These are phyloP conservation scores for Austroboletus festivus DNA, from an alignment of 768 basidiomycete species.

Conservation along the genomic window DNA sequence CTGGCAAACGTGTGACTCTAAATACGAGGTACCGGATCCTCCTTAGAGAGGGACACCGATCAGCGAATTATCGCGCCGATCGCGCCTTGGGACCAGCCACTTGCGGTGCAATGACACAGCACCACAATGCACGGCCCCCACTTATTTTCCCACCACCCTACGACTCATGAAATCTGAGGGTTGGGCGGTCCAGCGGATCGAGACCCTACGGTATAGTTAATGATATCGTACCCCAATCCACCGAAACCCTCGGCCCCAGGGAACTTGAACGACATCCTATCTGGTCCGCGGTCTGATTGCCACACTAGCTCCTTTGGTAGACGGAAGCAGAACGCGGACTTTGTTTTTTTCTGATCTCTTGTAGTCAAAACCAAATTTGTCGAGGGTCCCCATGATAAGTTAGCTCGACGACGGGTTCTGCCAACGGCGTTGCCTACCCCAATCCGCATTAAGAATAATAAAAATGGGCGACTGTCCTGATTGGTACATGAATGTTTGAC, in stretches of 20 bases:
- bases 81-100: neutral
- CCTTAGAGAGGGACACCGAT: neutral
- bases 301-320: slow-evolving; percentile 24
- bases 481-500: slow-evolving; percentile 16
- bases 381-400: slow-evolving; percentile 11
- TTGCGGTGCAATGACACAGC: too few species aligned
- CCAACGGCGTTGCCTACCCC: neutral
- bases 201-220: slow-evolving; percentile 1
- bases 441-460: slow-evolving; percentile 1
- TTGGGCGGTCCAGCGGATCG: neutral
- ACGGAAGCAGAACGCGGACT: slow-evolving; percentile 8
- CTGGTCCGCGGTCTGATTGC: slow-evolving; percentile 18
- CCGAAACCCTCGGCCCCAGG: slow-evolving; percentile 29
- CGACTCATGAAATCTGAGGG: too few species aligned
- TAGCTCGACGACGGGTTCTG: slow-evolving; percentile 4
- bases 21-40: neutral
- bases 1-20: too few species aligned
- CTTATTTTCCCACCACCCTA: too few species aligned
- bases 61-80: neutral
- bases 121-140: neutral
- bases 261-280: slow-evolving; percentile 7
- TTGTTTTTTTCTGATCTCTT: slow-evolving; percentile 9
- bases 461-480: slow-evolving; percentile 2
- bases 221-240: slow-evolving; percentile 11
- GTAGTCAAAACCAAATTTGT: slow-evolving; percentile 25